These are phyloP conservation scores for Oleoguttula mirabilis DNA, from an alignment of 495 filamentous ascomycete genomes.

Conservation along the genomic window DNA sequence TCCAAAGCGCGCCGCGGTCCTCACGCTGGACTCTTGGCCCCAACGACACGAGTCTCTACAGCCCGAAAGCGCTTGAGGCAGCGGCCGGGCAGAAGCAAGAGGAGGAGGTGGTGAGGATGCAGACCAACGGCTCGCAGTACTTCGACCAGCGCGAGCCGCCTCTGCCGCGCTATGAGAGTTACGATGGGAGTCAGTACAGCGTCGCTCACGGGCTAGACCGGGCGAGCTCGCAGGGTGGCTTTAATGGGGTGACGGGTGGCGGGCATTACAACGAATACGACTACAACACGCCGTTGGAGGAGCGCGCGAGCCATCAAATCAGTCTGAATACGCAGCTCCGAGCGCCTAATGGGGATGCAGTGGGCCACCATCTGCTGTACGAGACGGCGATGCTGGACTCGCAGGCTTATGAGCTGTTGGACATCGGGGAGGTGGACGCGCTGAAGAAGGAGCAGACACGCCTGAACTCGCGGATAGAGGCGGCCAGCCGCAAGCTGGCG, in stretches of 20 bases:
- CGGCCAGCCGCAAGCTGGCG: constrained; percentile 66
- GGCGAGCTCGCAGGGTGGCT: neutral
- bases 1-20: neutral
- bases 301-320: constrained; percentile 15
- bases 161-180: constrained; percentile 13
- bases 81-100: neutral
- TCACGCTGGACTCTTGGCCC: constrained; percentile 10
- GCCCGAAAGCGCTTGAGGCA: neutral
- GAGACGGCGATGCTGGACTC: constrained; percentile 88
- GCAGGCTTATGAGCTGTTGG: constrained; percentile 68
- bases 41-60: neutral
- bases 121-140: constrained; percentile 9
- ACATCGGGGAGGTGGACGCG: constrained; percentile 78
- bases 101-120: constrained; percentile 11
- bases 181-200: constrained; percentile 13
- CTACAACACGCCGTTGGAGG: constrained; percentile 4
- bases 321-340: constrained; percentile 6
- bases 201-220: neutral
- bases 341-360: constrained; percentile 36
- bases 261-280: constrained; percentile 4
- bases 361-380: constrained; percentile 73
- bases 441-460: constrained; percentile 72
- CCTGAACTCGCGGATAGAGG: constrained; percentile 62
- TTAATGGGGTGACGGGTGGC: neutral
- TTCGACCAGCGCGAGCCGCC: constrained; percentile 4